A percentile compares a stretch with the other conserved stretches of the same genome.
Conservation (phyloP, 768 basidiomycete genomes). For the Hebeloma cylindrosporum region DNA sequence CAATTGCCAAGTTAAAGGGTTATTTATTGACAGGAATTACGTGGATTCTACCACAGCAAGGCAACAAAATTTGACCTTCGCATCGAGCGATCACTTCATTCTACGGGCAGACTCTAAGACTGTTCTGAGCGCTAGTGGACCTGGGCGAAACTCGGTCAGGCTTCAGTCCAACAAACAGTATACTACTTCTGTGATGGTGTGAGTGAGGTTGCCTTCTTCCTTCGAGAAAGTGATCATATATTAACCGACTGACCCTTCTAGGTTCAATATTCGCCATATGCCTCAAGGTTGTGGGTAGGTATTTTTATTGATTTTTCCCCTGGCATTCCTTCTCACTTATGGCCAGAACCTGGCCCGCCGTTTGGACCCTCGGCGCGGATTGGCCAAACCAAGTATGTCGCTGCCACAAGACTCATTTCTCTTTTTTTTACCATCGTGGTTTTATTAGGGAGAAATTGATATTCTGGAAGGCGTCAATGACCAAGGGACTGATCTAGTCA, state of each 20-base stretch:
- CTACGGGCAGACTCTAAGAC: conserved; percentile 56
- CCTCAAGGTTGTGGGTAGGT: conserved; percentile 54
- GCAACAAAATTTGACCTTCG: conserved; percentile 55
- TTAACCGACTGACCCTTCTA: conserved; percentile 9
- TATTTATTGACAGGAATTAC: conserved; percentile 36
- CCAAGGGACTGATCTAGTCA: conserved; percentile 47
- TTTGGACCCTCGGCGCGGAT: conserved; percentile 36
- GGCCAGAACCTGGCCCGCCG: conserved; percentile 49
- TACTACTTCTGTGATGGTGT: conserved; percentile 55
- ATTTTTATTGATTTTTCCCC: neutral
- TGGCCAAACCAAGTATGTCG: conserved; percentile 31
- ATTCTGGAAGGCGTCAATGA: conserved; percentile 63
- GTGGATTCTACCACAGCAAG: conserved; percentile 49
- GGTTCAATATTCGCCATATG: conserved; percentile 50
- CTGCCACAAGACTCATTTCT: neutral
- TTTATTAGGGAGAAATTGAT: conserved; percentile 46
- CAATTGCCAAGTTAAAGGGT: neutral
- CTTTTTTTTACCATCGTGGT: neutral
- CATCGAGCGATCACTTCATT: conserved; percentile 51
- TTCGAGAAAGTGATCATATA: neutral
- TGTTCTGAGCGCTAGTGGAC: conserved; percentile 42
- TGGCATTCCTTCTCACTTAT: conserved; percentile 1
- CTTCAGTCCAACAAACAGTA: conserved; percentile 53
- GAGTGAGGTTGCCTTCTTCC: conserved; percentile 17
- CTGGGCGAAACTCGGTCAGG: conserved; percentile 61